phyloP scores from a whole-genome alignment of 352 stramenopile genomes.

The Phytophthora aleatoria region DNA sequence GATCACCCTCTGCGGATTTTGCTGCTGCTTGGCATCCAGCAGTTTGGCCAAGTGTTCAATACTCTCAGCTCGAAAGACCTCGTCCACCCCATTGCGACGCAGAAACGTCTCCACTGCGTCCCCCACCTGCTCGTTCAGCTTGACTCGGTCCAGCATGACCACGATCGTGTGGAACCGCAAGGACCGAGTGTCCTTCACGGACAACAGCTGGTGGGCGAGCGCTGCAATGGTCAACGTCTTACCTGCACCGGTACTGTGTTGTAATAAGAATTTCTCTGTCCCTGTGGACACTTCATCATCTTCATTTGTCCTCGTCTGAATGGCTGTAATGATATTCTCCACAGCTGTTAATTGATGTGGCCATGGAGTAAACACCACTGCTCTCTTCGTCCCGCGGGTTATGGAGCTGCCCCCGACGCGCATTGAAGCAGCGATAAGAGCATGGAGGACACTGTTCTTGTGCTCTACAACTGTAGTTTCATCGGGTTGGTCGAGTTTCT shows the following conservation, averaged over 20 bases:
- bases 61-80: constrained; percentile 75
- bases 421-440: constrained; percentile 60
- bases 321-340: constrained; percentile 50
- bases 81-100: constrained; percentile 69
- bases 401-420: constrained; percentile 48
- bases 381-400: constrained; percentile 30
- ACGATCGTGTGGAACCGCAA: constrained; percentile 78
- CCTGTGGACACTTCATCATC: constrained; percentile 9
- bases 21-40: constrained; percentile 36
- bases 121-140: constrained; percentile 82
- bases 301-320: constrained; percentile 34
- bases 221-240: constrained; percentile 84
- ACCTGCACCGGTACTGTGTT: constrained; percentile 84
- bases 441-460: constrained; percentile 14
- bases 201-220: constrained; percentile 71
- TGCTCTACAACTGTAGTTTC: constrained; percentile 22
- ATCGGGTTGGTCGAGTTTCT: constrained; percentile 15
- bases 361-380: constrained; percentile 59
- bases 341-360: constrained; percentile 67
- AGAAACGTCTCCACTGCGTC: constrained; percentile 74
- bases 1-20: constrained; percentile 59
- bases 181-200: constrained; percentile 41
- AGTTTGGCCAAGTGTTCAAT: constrained; percentile 71
- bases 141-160: constrained; percentile 82
- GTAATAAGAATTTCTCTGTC: constrained; percentile 63